These are phyloP conservation scores for Nicotiana obtusifolia DNA, from an alignment of 257 asterid species.

Conservation along the genomic window DNA sequence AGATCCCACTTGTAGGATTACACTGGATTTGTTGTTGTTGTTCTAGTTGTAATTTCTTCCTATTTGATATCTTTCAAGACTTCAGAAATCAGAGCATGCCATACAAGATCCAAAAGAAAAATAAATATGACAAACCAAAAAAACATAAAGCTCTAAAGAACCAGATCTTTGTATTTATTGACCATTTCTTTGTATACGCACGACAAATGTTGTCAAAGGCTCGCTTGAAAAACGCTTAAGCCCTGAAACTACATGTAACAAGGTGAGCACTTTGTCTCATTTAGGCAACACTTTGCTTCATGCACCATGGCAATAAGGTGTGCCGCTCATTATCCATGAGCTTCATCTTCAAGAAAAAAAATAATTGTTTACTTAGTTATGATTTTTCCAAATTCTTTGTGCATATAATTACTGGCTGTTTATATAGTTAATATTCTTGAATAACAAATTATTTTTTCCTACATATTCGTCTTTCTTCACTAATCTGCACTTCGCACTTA, in stretches of 20 bases:
- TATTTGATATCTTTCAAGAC: neutral
- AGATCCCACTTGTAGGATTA: no score
- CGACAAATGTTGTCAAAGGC: neutral
- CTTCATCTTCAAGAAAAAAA: neutral
- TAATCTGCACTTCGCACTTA: neutral
- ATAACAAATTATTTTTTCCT: neutral
- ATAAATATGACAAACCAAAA: neutral
- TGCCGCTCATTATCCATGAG: neutral
- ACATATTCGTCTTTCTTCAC: neutral
- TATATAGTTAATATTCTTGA: neutral
- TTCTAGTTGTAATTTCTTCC: neutral
- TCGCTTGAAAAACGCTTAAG: neutral
- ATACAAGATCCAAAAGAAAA: neutral
- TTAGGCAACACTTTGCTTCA: neutral
- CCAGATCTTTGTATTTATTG: neutral
- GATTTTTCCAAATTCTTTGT: neutral
- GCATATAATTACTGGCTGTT: neutral
- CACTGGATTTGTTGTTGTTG: no score
- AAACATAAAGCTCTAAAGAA: neutral
- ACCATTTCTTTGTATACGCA: neutral
- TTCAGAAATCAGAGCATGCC: neutral
- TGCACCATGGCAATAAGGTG: neutral
- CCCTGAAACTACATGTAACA: neutral
- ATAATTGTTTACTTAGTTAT: neutral
- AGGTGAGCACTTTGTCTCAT: neutral